A percentile compares a stretch with the other conserved stretches of the same genome.
Evolutionary conservation across 2,329 filamentous ascomycete genomes (phyloP).

Genomic region (Leptosphaerulina australis): DNA sequence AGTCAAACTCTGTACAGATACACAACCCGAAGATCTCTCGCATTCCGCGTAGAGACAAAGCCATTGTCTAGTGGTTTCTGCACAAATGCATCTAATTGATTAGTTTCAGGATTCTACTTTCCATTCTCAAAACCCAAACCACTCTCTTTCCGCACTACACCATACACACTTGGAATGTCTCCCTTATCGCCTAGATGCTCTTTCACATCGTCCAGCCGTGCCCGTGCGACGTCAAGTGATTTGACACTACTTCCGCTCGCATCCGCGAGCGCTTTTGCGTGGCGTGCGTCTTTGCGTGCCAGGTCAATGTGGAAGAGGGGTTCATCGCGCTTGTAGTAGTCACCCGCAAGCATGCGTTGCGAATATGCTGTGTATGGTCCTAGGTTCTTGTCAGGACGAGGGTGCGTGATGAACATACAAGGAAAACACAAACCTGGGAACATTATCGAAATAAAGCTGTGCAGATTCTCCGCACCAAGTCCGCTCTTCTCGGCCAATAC

Average conservation of each 20-base stretch:
- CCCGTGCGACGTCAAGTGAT: constrained; percentile 70
- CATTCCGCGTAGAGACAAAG: no score
- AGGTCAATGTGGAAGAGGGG: constrained; percentile 85
- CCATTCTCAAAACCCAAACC: constrained; percentile 72
- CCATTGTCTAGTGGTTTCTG: no score
- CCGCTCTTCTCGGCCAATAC: constrained; percentile 81
- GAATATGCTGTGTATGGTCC: constrained; percentile 73
- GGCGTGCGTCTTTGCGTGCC: constrained; percentile 79
- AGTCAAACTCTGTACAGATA: no score
- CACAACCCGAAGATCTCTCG: no score
- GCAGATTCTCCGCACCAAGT: constrained; percentile 71
- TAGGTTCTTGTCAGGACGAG: not conserved
- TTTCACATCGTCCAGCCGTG: constrained; percentile 70
- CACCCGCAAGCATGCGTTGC: constrained; percentile 73
- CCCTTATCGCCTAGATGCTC: constrained; percentile 71
- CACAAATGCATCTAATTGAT: no score
- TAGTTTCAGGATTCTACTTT: no score
- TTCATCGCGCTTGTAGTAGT: constrained; percentile 76
- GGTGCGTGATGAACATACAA: no score
- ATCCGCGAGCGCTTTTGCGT: constrained; percentile 72
- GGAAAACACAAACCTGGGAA: no score
- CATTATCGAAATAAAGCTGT: constrained; percentile 73
- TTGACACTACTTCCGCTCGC: constrained; percentile 66
- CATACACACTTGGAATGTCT: constrained; percentile 84
- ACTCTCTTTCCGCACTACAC: constrained; percentile 73